Evolutionary conservation across 2,329 filamentous ascomycete species (phyloP), one percentile per base, ranked within the genome.

Genomic region (Trichoderma harzianum): DNA sequence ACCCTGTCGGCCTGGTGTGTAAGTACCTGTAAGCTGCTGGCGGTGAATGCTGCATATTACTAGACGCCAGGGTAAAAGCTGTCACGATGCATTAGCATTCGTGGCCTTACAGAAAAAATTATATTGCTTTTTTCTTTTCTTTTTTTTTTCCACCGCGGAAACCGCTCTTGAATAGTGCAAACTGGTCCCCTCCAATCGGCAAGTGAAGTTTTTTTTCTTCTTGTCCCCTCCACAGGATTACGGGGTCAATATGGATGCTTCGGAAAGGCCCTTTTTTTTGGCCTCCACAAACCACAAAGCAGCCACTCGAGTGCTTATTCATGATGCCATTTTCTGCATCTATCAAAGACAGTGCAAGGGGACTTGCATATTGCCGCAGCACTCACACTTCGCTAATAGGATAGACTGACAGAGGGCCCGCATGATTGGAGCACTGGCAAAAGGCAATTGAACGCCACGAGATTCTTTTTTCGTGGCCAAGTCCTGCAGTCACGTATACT

Each of bases 1-100:
- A 55, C 63, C 63, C 63, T 66, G 47, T 39, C 32, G 30, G 16
- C 63, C 36, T 66, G 47, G 21, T 55, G n/a, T 60, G 57, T 7
- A 34, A 24, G 47, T 57, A n/a, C n/a, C n/a, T n/a, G n/a, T n/a
- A 57, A 36, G 63, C 63, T 36, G 47, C 21, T 34, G 32, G 64
- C 64, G 64, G 64, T 67, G 64, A 67, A 67, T 6, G 64, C 64
- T 58, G 64, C 64, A 67, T 67, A 57, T 67, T 43, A 36, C 64
- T 57, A 57, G 32, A 30, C 55, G 34, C 36, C 43, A 58, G 51
- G 32, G 64, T 67, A 67, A 39, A 67, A 43, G 51, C 53, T 58
- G 47, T 67, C 64, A 67, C 64, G 64, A 57, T 21, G 32, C 43
- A 57, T 36, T 57, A 34, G 34, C 64, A 58, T 30, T 21, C 34